Conservation (phyloP, 2,329 filamentous ascomycete species). For the Dichotomopilus funicola region DNA sequence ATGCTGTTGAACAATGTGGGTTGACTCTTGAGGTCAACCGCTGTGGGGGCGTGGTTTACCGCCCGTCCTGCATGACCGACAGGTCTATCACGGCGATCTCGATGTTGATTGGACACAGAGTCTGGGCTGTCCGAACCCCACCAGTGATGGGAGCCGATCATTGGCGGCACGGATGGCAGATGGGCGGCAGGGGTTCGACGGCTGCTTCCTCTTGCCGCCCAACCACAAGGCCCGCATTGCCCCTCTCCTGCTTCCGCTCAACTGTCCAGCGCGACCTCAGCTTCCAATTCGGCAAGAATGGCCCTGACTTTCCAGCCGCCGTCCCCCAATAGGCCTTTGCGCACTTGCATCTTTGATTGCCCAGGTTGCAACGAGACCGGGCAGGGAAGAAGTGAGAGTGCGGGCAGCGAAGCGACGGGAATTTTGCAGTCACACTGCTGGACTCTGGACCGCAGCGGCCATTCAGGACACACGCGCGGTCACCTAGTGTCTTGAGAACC, state of each 20-base stretch:
- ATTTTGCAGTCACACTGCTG: background rate
- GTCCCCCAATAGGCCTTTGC: constrained; percentile 19
- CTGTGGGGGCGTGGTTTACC: constrained; percentile 23
- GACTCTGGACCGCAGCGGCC: background rate
- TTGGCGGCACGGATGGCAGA: constrained; percentile 18
- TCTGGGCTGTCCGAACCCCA: constrained; percentile 6
- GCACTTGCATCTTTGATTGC: constrained; percentile 21
- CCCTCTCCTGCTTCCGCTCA: constrained; percentile 8
- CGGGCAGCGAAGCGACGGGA: background rate
- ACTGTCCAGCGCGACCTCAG: constrained; percentile 12
- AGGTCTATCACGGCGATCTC: constrained; percentile 24
- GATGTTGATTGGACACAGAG: constrained; percentile 20
- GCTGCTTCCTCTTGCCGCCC: constrained; percentile 20
- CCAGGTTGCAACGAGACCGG: constrained; percentile 23
- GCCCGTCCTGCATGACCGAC: constrained; percentile 24
- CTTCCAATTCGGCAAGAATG: constrained; percentile 22
- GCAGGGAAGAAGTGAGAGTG: background rate
- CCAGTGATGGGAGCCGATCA: constrained; percentile 18
- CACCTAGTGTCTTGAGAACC: background rate
- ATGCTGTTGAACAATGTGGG: background rate
- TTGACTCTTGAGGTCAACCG: constrained; percentile 2
- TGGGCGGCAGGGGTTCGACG: constrained; percentile 16
- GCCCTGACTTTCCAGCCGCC: constrained; percentile 15
- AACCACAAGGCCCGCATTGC: constrained; percentile 19
- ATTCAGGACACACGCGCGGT: background rate